phyloP scores from a whole-genome alignment of 441 rosid species.

The Eutrema salsugineum region DNA sequence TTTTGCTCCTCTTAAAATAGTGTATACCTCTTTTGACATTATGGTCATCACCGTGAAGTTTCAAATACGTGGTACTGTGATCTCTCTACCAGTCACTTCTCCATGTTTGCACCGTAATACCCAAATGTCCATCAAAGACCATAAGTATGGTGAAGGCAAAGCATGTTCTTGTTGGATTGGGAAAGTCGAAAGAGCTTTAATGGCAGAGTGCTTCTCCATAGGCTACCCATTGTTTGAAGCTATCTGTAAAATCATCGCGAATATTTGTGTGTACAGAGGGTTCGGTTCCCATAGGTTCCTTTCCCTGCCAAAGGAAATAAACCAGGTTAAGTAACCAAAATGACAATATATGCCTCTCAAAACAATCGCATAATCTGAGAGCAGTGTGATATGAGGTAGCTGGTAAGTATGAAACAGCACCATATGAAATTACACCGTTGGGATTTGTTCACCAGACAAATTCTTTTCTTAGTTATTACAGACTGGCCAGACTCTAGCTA shows the following conservation, averaged over 20 bases:
- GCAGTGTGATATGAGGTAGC: background rate
- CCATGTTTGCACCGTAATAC: conserved; percentile 2
- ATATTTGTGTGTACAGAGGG: conserved; percentile 28
- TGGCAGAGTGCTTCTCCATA: conserved; percentile 79
- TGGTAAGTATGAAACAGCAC: background rate
- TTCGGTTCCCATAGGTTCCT: conserved; percentile 37
- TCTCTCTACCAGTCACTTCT: conserved; percentile 9
- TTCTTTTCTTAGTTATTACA: background rate
- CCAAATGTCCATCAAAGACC: background rate
- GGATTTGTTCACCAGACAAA: background rate
- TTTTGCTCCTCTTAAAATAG: conserved; percentile 5
- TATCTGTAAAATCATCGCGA: conserved; percentile 65
- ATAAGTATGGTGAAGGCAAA: background rate
- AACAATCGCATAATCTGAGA: background rate
- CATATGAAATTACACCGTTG: background rate
- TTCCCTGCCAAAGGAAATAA: conserved; percentile 38
- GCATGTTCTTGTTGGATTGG: conserved; percentile 10
- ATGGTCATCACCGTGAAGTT: background rate
- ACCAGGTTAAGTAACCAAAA: background rate
- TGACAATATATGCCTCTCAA: background rate
- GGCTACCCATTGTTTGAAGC: conserved; percentile 85
- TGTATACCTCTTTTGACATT: conserved; percentile 10
- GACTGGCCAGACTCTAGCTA: background rate
- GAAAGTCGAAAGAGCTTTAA: conserved; percentile 27
- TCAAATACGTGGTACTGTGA: conserved; percentile 7